Evolutionary conservation across 2,329 filamentous ascomycete species (phyloP), one percentile per base, ranked within the genome.

Genomic region (Ophiostoma tasmaniense): DNA sequence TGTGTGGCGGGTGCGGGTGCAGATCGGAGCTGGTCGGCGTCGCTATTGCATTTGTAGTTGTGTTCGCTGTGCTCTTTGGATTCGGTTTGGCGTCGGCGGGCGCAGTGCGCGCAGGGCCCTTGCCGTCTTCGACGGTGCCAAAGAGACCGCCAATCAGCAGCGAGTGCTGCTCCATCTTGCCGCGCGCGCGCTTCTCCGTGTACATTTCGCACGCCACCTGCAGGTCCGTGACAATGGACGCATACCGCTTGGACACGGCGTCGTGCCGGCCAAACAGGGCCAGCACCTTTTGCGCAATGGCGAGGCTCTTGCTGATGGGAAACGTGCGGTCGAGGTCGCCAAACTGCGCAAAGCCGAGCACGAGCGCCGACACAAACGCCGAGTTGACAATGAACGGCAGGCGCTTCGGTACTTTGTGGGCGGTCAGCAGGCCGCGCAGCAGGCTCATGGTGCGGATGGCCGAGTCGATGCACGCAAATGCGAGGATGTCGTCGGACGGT

Each of bases 341-440:
- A 66, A 83, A 82, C 30, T 78, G 76, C 0, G 80, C 80, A 0
- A 81, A 76, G 0, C 81, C 81, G 0, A 83, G 74, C 0, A 82
- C 80, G 0, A 83, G 73, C 0, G 79, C 79, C 0, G 80, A 80
- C 6, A 81, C 78, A 70, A 83, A 82, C 3, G 80, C 77, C 1
- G 79, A 80, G 66, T 82, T 83, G 4, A 82, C 79, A 0, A 82
- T 72, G 20, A 82, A 81, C 0, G 81, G 81, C 3, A 82, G 72
- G 1, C 80, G 75, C 37, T 79, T 80, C 0, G 81, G 80, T 0
- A 81, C 74, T 1, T 75, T 73, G 1, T 75, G 70, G 1, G 75
- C 76, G 0, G 72, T 73, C 3, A 78, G 71, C 1, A 83, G 75
- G 1, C 74, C 75, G 14, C 79, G 76, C 0, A 81, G 73, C 0